Percentiles rank a stretch among this genome's conserved stretches.
These are phyloP conservation scores for Apiospora sp. DNA, from an alignment of 2,329 filamentous ascomycete species.

Conservation along the genomic window DNA sequence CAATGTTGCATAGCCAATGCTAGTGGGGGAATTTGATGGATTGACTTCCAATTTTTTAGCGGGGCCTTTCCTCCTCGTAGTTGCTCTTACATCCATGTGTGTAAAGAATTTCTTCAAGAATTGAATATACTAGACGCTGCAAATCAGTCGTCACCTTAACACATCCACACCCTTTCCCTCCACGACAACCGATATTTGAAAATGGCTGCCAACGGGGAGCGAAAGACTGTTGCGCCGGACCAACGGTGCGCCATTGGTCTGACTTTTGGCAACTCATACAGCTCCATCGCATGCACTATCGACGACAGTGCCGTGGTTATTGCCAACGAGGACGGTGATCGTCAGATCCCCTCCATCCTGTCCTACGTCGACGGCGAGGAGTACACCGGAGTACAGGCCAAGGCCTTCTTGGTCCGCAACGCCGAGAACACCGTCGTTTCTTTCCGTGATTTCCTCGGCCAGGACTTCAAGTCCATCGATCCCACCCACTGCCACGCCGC, in stretches of 20 bases:
- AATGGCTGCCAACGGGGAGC: conserved; percentile 58
- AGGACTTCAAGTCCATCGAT: conserved; percentile 98
- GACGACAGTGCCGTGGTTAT: conserved; percentile 98
- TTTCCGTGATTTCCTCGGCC: conserved; percentile 94
- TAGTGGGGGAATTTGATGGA: conserved; percentile 10
- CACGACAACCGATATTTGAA: conserved; percentile 9
- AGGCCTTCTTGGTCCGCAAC: conserved; percentile 92
- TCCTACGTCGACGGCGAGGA: conserved; percentile 97
- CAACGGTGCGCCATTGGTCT: conserved; percentile 86
- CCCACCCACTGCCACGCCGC: conserved; percentile 93
- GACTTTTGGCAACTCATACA: conserved; percentile 98
- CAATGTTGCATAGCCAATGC: background rate
- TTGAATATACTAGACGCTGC: conserved; percentile 15
- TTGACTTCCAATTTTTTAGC: conserved; percentile 27
- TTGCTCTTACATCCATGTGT: conserved; percentile 17
- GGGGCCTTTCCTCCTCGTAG: background rate
- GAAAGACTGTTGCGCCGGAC: conserved; percentile 57
- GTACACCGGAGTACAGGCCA: conserved; percentile 95
- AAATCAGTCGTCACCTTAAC: conserved; percentile 10
- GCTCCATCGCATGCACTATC: conserved; percentile 91
- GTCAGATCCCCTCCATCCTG: conserved; percentile 93
- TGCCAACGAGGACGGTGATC: conserved; percentile 98
- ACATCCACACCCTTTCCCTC: background rate
- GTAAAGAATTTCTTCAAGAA: conserved; percentile 17
- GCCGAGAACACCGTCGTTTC: conserved; percentile 91